Base-by-base conservation (phyloP, 805 yeast species). In the Spathaspora passalidarum region DNA sequence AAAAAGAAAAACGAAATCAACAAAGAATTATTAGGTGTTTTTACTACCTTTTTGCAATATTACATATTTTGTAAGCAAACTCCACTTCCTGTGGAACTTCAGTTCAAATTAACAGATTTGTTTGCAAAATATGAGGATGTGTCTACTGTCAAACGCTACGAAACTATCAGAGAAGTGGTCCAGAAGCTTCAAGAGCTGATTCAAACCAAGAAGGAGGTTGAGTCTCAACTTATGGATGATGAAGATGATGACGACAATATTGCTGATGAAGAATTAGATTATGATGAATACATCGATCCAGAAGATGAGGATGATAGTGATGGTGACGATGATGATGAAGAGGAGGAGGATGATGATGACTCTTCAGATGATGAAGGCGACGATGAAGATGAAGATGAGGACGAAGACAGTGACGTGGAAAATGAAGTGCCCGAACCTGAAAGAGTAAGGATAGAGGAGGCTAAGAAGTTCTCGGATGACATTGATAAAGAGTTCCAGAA, bases 21-120 rank as follows among this genome's bases (percentile, higher is more conserved):
- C 37, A 53, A 43, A 38, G 52, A 45, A 25, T 45, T 47, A 14
- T 50, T 61, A 5, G 56, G 52, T 16, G 55, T 57, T 0, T 77
- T 84, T 47, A 53, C 84, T 47, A 72, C 72, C 21, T 83, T 80
- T 52, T 82, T 88, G 49, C 94, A 89, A 55, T 89, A 81, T 60
- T 89, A 87, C 57, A 61, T 79, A 4, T 77, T 73, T 60, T 76
- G 84, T 25, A 89, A 89, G 55, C 61, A 62, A 2, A 72, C 64
- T 40, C 86, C 88, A 1, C 44, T 86, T 13, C 89, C 95, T 0
- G 68, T 74, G 49, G 94, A 85, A 39, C 63, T 79, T 2, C 76
- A 77, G 37, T 82, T 81, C 52, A 72, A 71, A 40, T 52, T 87
- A n/a, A 57, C 63, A 18, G 77, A 71, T 25, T 65, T 75, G 26